Evolutionary conservation across 768 basidiomycete species (phyloP).

Genomic region (Inosperma sp.): DNA sequence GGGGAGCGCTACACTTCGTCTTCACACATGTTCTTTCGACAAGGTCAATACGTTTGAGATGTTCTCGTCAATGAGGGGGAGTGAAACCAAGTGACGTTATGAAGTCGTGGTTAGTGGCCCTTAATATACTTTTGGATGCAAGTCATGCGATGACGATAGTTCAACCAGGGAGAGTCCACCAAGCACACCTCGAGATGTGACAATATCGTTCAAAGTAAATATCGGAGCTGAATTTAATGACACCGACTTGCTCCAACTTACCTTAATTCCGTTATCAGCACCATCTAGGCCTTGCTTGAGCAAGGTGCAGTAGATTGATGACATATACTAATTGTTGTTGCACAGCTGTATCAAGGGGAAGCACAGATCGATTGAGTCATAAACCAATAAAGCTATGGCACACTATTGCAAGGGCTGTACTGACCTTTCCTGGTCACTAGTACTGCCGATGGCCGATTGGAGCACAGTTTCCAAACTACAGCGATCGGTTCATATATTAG

Average conservation of each 20-base stretch:
- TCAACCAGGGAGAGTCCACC: background rate
- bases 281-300: background rate
- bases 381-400: too few relatives aligned
- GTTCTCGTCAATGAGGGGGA: constrained; percentile 8
- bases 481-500: too few relatives aligned
- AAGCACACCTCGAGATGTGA: background rate
- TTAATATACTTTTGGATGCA: constrained; percentile 27
- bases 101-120: constrained; percentile 16
- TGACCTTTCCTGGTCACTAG: too few relatives aligned
- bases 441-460: too few relatives aligned
- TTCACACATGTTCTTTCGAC: constrained; percentile 49
- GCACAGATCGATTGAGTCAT: too few relatives aligned
- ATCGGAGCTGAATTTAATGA: background rate
- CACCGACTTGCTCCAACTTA: background rate
- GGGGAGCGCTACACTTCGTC: constrained; percentile 50
- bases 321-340: too few relatives aligned
- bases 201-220: background rate
- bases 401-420: too few relatives aligned
- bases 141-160: constrained; percentile 1
- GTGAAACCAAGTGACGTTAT: constrained; percentile 17
- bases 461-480: too few relatives aligned
- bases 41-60: background rate
- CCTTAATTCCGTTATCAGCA: background rate
- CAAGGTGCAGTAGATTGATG: too few relatives aligned
- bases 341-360: too few relatives aligned